These are phyloP conservation scores for Saxophila tyrrhenica DNA, from an alignment of 495 filamentous ascomycete species.

Conservation along the genomic window DNA sequence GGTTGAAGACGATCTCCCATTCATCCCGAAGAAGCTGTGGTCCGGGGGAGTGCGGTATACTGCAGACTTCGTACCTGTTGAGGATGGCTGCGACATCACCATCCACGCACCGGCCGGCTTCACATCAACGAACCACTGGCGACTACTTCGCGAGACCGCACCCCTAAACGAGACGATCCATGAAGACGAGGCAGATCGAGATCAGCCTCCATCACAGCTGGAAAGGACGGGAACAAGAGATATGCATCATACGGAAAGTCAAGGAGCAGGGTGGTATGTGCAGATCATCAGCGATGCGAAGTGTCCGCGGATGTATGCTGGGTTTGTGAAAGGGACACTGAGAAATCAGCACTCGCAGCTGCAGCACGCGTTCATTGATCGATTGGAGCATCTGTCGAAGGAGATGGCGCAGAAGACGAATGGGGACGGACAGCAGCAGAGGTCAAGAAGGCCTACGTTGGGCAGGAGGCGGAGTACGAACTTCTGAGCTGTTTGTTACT, in stretches of 20 bases:
- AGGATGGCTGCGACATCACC: slow-evolving; percentile 21
- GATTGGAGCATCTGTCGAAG: neutral
- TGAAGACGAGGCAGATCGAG: slow-evolving; percentile 12
- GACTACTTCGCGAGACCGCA: slow-evolving; percentile 9
- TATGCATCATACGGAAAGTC: slow-evolving; percentile 4
- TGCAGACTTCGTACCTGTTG: slow-evolving; percentile 8
- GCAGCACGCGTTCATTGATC: slow-evolving; percentile 13
- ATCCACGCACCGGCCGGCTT: slow-evolving; percentile 20
- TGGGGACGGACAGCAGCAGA: neutral
- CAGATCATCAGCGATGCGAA: slow-evolving; percentile 19
- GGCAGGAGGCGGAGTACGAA: neutral
- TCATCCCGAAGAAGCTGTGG: slow-evolving; percentile 20
- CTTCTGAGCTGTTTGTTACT: neutral
- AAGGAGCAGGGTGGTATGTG: slow-evolving; percentile 15
- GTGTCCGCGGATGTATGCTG: slow-evolving; percentile 9
- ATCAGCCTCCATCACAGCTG: neutral
- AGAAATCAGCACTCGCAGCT: slow-evolving; percentile 17
- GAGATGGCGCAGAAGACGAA: neutral
- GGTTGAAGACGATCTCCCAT: slow-evolving; percentile 20
- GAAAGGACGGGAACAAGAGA: slow-evolving; percentile 8
- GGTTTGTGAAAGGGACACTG: slow-evolving; percentile 18
- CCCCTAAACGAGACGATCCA: neutral
- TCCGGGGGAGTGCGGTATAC: slow-evolving; percentile 13
- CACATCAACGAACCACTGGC: slow-evolving; percentile 20
- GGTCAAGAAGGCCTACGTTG: neutral